These are phyloP conservation scores for Pseudohalonectria lignicola DNA, from an alignment of 2,329 filamentous ascomycete species.

Conservation along the genomic window DNA sequence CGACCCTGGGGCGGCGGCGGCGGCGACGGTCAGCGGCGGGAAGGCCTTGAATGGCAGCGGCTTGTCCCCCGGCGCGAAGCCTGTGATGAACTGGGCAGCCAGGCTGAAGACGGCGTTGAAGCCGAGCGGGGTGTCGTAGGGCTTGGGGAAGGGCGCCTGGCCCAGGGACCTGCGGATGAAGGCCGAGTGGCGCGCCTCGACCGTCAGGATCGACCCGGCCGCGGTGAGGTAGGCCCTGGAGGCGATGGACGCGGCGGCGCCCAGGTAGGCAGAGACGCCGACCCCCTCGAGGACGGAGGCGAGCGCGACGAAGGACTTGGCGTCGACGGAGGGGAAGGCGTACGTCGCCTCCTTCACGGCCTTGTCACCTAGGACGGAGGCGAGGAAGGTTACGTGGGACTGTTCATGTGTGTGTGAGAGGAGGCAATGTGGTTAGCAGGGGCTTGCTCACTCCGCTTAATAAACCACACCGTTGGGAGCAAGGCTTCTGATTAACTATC, in stretches of 20 bases:
- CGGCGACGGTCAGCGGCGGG: slow-evolving; percentile 28
- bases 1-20: no score
- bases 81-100: slow-evolving; percentile 49
- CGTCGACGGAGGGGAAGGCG: slow-evolving; percentile 36
- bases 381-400: slow-evolving; percentile 46
- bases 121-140: slow-evolving; percentile 48
- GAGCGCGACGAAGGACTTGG: slow-evolving; percentile 37
- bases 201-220: slow-evolving; percentile 51
- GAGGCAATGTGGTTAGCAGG: no score
- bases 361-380: slow-evolving; percentile 31
- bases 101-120: slow-evolving; percentile 52
- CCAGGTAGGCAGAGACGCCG: slow-evolving; percentile 49
- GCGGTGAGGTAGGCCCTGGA: slow-evolving; percentile 47
- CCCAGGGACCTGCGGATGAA: slow-evolving; percentile 42
- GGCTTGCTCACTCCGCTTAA: no score
- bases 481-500: no score
- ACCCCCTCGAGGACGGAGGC: slow-evolving; percentile 45
- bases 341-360: slow-evolving; percentile 46
- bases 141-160: slow-evolving; percentile 41
- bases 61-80: slow-evolving; percentile 47
- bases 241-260: slow-evolving; percentile 46
- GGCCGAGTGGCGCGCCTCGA: slow-evolving; percentile 53
- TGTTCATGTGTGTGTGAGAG: slow-evolving; percentile 3
- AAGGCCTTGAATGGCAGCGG: slow-evolving; percentile 50
- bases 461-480: no score